Conservation (phyloP, 2,329 filamentous ascomycete species). For the Fusarium xyrophilum region DNA sequence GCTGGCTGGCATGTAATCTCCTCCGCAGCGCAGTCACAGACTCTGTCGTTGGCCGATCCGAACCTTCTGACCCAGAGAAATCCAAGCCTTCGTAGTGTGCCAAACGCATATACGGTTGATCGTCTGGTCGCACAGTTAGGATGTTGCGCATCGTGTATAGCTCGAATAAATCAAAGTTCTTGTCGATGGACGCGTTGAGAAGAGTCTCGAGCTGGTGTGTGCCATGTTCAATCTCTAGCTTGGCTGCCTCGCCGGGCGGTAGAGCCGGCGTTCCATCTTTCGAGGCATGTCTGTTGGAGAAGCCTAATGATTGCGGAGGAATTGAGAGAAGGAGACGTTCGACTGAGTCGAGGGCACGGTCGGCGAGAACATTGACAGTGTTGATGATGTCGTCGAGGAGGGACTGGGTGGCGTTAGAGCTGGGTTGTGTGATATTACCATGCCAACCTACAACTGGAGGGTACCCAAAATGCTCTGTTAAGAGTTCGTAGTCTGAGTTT, state of each 20-base stretch:
- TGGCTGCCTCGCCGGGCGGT: constrained; percentile 51
- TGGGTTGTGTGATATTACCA: background rate
- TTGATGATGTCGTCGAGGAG: constrained; percentile 99
- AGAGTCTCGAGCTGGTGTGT: constrained; percentile 85
- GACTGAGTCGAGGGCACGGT: constrained; percentile 85
- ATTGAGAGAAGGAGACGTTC: constrained; percentile 81
- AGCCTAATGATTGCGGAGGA: constrained; percentile 81
- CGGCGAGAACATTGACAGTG: constrained; percentile 90
- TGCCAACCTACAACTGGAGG: constrained; percentile 78
- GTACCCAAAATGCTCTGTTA: constrained; percentile 96
- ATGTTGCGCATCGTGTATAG: constrained; percentile 91
- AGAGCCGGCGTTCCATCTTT: constrained; percentile 47
- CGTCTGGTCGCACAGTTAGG: constrained; percentile 70
- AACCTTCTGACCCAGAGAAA: constrained; percentile 44
- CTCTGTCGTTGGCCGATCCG: constrained; percentile 64
- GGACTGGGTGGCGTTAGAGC: constrained; percentile 60
- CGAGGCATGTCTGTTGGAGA: constrained; percentile 60
- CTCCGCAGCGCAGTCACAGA: constrained; percentile 74
- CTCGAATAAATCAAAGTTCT: constrained; percentile 85
- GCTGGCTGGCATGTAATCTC: constrained; percentile 79
- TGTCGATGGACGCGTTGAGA: constrained; percentile 80
- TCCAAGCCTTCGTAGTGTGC: constrained; percentile 80
- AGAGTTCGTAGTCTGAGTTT: constrained; percentile 67
- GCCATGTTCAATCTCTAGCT: constrained; percentile 83
- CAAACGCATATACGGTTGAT: constrained; percentile 80